phyloP scores from a whole-genome alignment of 306 rosid genomes.

The Dryas drummondii region DNA sequence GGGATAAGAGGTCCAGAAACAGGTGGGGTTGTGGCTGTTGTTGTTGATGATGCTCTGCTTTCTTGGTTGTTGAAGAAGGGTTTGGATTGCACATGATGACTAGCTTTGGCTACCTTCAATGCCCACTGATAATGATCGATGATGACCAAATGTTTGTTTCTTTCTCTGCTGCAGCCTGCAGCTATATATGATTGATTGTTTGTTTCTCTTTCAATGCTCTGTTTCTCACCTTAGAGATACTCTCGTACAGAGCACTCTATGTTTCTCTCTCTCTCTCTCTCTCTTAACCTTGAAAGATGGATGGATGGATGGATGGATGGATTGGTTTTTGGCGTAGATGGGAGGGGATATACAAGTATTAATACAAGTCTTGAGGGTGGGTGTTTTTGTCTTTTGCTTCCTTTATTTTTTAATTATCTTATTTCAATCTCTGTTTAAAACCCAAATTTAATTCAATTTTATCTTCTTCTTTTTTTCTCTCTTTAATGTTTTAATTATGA shows the following conservation, averaged over 20 bases:
- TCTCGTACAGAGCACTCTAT: slow-evolving; percentile 45
- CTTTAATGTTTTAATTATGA: neutral
- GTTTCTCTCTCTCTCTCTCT: neutral
- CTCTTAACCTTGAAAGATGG: slow-evolving; percentile 10
- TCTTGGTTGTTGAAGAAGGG: neutral
- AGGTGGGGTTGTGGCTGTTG: slow-evolving; percentile 15
- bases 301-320: slow-evolving; percentile 19
- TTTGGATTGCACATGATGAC: slow-evolving; percentile 32
- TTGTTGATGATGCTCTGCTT: slow-evolving; percentile 18
- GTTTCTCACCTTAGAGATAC: slow-evolving; percentile 23
- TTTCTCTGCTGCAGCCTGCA: neutral
- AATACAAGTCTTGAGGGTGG: slow-evolving; percentile 20
- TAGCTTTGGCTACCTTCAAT: too few species aligned
- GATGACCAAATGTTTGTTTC: neutral
- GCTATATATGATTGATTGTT: neutral
- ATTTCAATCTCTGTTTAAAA: slow-evolving; percentile 7
- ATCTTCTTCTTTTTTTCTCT: neutral
- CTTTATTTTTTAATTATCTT: neutral
- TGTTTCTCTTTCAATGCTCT: neutral
- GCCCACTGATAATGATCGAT: too few species aligned
- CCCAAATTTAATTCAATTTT: too few species aligned
- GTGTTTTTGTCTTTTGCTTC: neutral
- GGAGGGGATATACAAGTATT: slow-evolving; percentile 12
- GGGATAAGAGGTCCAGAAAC: slow-evolving; percentile 11
- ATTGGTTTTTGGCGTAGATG: slow-evolving; percentile 22